Evolutionary conservation across 176 grass and related monocot species (phyloP), one percentile per base, ranked within the genome.

Genomic region (Themeda triandra): DNA sequence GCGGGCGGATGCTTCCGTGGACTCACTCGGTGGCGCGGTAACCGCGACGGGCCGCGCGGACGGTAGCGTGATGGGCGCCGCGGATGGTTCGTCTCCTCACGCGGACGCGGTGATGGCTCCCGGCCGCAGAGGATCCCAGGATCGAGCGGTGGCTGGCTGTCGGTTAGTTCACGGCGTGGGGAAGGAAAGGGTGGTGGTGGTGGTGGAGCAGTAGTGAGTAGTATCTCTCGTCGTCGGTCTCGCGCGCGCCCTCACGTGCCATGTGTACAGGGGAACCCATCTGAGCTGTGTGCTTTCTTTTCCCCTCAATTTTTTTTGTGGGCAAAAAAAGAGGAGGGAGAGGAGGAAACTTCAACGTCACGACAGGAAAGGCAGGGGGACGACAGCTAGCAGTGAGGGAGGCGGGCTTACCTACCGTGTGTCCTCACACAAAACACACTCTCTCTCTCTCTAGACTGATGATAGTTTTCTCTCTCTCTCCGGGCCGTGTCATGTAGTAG

Each of bases 371-470:
- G 84, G 84, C 15, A n/a, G 28, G 69, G 69, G 45, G 86, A 84
- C 49, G 92, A 93, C 94, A 94, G 90, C 94, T 97, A 87, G 94
- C 94, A 89, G 80, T 66, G 92, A 92, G 90, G 69, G 86, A 65
- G 27, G 90, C 77, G 69, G 51, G 40, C 88, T 92, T 84, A 97
- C 94, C 94, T 75, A 97, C 85, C 92, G 71, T 82, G 78, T 81
- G 45, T 86, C 37, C 44, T 21, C 58, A 27, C 54, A 58, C 54
- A 58, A 58, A 58, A 58, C 54, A 58, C 48, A n/a, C 53, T 12
- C 40, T 48, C 13, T 54, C 13, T 23, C 32, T 35, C 35, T 28
- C 49, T 46, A 23, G 17, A 13, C 8, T 6, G 53, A n/a, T 70
- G 18, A 39, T 71, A 13, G 23, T 15, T 37, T 71, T 75, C 42